Evolutionary conservation across 305 asterid species (phyloP), one percentile per base, ranked within the genome.

Genomic region (Coffea humblotiana): DNA sequence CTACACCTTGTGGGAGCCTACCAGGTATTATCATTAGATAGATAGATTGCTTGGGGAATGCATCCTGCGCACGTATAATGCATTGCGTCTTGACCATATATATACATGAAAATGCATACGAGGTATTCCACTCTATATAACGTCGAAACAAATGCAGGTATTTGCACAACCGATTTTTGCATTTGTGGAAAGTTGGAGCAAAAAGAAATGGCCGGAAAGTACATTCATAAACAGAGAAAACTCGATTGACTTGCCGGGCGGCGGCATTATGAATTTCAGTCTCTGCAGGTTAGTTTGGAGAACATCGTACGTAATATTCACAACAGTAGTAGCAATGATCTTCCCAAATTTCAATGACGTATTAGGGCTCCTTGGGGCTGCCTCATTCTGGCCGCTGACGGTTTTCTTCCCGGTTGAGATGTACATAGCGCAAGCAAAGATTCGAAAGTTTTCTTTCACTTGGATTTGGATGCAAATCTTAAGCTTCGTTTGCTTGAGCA

Each of bases 1-100:
- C 67, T 92, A 35, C 97, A 92, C 74, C 91, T 92, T 12, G 19
- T 92, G 5, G 93, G 95, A 61, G 95, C 93, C 54, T 92, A 90
- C 80, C 93, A 92, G 90, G 95, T 87, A 83, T 13, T 0, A 3
- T 2, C n/a, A n/a, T n/a, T n/a, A n/a, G n/a, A n/a, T 13, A 56
- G 11, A 71, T 43, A 29, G 32, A 29, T 29, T 29, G 32, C 32
- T 29, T 29, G 32, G 32, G 32, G 32, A 29, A 29, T 29, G 43
- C 43, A 37, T 37, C 43, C 0, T 37, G 3, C 5, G 43, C 2
- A 37, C 43, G 6, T 37, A 37, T 37, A 63, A 7, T 45, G n/a
- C 52, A 61, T 21, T 32, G 18, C 8, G 40, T 14, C 51, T n/a
- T 4, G 12, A 21, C 21, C 32, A 29, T 29, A 29, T 29, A 29